Evolutionary conservation across 768 basidiomycete genomes (phyloP).

Genomic region (Rhodotorula diobovata): DNA sequence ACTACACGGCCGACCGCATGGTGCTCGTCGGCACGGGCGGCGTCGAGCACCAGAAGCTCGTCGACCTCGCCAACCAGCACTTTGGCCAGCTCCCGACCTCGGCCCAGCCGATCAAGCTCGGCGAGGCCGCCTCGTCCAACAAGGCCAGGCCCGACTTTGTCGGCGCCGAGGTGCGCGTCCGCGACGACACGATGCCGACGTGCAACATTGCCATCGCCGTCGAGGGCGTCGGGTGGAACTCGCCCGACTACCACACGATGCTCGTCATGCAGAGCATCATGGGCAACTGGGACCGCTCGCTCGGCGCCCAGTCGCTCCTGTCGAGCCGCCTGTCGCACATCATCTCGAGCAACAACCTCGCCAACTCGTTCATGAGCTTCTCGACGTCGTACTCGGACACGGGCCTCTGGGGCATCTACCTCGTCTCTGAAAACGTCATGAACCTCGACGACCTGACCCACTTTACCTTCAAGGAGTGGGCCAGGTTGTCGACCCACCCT

Average conservation of each 20-base stretch:
- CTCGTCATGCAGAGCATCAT: constrained; percentile 95
- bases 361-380: constrained; percentile 99
- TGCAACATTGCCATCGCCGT: constrained; percentile 94
- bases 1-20: constrained; percentile 99
- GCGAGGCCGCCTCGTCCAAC: constrained; percentile 69
- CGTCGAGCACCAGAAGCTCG: constrained; percentile 83
- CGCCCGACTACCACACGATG: constrained; percentile 99
- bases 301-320: constrained; percentile 81
- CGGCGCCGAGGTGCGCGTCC: constrained; percentile 90
- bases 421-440: constrained; percentile 71
- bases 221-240: constrained; percentile 96
- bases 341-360: constrained; percentile 86
- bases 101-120: constrained; percentile 78
- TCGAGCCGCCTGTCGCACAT: constrained; percentile 88
- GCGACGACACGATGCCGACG: constrained; percentile 83
- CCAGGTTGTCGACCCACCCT: constrained; percentile 83
- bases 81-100: constrained; percentile 86
- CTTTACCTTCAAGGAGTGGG: constrained; percentile 70
- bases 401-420: constrained; percentile 97
- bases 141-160: constrained; percentile 69
- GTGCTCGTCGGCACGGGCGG: constrained; percentile 96
- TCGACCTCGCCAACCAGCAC: constrained; percentile 90
- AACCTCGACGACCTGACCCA: constrained; percentile 91
- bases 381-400: constrained; percentile 98
- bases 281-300: constrained; percentile 98